A percentile compares a stretch with the other conserved stretches of the same genome.
Conservation (phyloP, 192 early-diverging fungal species). For the Umbelopsis sp. region DNA sequence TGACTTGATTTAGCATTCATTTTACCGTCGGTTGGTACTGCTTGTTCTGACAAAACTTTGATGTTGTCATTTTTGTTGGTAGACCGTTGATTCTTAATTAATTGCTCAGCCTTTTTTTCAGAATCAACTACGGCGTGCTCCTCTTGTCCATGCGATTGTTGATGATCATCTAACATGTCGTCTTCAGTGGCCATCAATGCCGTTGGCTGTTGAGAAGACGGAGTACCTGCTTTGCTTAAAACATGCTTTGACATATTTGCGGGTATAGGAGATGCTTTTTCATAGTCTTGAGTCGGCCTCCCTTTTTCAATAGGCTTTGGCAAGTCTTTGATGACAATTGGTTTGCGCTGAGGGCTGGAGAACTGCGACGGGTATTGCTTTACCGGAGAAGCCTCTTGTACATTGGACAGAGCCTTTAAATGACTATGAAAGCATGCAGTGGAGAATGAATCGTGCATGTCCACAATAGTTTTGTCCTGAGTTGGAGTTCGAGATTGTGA, state of each 20-base stretch:
- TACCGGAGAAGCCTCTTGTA: background rate
- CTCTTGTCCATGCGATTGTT: background rate
- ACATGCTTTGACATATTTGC: background rate
- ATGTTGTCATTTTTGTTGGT: background rate
- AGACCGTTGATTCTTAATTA: background rate
- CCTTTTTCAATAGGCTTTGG: background rate
- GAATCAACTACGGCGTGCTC: background rate
- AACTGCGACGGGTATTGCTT: conserved; percentile 13
- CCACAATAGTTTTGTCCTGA: background rate
- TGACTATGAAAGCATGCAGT: conserved; percentile 11
- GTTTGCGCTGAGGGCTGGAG: background rate
- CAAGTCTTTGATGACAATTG: background rate
- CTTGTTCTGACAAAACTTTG: background rate
- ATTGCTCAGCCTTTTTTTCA: background rate
- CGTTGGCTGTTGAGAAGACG: conserved; percentile 12
- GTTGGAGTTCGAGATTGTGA: background rate
- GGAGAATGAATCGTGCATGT: conserved; percentile 7
- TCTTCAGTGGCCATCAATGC: conserved; percentile 4
- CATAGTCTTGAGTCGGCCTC: background rate
- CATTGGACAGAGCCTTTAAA: background rate
- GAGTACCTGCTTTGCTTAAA: background rate
- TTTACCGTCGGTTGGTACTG: background rate
- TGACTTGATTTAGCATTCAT: no score
- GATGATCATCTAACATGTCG: background rate
- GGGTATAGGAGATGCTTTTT: background rate